phyloP scores from a whole-genome alignment of 2,329 filamentous ascomycete species.

The Alternaria brassicicola region DNA sequence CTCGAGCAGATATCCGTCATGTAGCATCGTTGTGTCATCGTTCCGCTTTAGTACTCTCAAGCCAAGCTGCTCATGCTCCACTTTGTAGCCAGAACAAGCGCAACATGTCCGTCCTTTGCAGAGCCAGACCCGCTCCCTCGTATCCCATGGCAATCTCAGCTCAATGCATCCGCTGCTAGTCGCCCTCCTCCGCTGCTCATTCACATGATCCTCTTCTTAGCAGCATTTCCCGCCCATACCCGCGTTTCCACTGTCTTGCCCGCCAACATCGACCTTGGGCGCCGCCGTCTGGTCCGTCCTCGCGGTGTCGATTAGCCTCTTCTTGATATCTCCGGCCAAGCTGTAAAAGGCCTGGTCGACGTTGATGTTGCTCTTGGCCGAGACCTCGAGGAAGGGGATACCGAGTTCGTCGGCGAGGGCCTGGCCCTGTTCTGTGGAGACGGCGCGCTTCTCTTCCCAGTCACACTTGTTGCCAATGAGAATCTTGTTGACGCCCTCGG shows the following conservation, averaged over 20 bases:
- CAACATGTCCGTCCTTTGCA: background rate
- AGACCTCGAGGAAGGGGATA: slow-evolving; percentile 98
- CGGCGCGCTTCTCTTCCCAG: slow-evolving; percentile 98
- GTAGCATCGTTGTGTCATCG: slow-evolving; percentile 9
- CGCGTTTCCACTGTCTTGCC: slow-evolving; percentile 32
- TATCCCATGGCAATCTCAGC: background rate
- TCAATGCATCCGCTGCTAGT: background rate
- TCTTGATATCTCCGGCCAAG: slow-evolving; percentile 96
- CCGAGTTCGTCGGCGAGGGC: slow-evolving; percentile 92
- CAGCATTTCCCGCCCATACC: slow-evolving; percentile 50
- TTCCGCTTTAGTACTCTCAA: background rate
- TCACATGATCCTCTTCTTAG: slow-evolving; percentile 25
- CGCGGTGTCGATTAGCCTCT: slow-evolving; percentile 90
- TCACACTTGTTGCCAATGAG: slow-evolving; percentile 99
- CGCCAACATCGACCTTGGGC: slow-evolving; percentile 44
- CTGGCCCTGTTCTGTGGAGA: slow-evolving; percentile 92
- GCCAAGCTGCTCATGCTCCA: background rate
- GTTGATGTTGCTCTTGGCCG: slow-evolving; percentile 99
- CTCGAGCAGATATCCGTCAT: slow-evolving; percentile 4
- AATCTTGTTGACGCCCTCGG: slow-evolving; percentile 99
- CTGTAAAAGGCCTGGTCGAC: slow-evolving; percentile 99
- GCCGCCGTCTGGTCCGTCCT: slow-evolving; percentile 66
- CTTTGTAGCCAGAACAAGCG: slow-evolving; percentile 6
- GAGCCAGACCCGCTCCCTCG: background rate
- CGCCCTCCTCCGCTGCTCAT: too few species aligned